A percentile compares a stretch with the other conserved stretches of the same genome.
Evolutionary conservation across 2,329 filamentous ascomycete species (phyloP).

Genomic region (Amphichorda felina): DNA sequence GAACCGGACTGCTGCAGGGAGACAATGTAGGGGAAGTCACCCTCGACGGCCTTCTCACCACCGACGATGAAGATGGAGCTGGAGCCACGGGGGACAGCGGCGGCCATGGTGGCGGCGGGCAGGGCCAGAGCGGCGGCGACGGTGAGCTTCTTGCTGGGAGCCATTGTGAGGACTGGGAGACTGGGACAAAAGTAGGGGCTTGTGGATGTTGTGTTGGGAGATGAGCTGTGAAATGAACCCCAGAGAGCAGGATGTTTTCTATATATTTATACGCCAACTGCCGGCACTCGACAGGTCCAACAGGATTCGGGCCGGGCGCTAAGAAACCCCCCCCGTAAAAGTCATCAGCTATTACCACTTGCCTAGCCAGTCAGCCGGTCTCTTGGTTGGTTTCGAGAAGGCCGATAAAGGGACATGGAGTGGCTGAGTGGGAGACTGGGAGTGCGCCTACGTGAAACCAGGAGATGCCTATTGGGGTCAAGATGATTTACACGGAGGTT

Average conservation of each 20-base stretch:
- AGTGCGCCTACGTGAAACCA: too few relatives aligned
- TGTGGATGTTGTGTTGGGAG: too few relatives aligned
- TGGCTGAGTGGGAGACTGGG: too few relatives aligned
- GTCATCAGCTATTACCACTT: neutral
- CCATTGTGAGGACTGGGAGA: neutral
- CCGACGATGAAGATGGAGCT: constrained; percentile 11
- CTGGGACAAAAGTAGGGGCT: too few relatives aligned
- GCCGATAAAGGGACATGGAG: too few relatives aligned
- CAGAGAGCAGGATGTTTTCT: too few relatives aligned
- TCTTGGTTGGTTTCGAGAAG: neutral
- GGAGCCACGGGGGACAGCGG: constrained; percentile 1
- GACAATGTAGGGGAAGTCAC: constrained; percentile 20
- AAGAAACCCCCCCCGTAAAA: too few relatives aligned
- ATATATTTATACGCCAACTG: too few relatives aligned
- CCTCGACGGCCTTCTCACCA: constrained; percentile 9
- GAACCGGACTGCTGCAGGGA: constrained; percentile 7
- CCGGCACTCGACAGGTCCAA: neutral
- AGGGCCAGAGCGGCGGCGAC: neutral
- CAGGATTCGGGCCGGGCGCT: neutral
- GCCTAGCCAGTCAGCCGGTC: too few relatives aligned
- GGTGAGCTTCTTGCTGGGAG: constrained; percentile 1
- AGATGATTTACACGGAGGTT: neutral
- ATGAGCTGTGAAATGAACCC: too few relatives aligned
- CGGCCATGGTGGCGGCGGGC: constrained; percentile 4
- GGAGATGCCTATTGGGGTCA: too few relatives aligned